Base-by-base conservation (phyloP, 2,329 filamentous ascomycete genomes). In the Bipolaris gigantea region DNA sequence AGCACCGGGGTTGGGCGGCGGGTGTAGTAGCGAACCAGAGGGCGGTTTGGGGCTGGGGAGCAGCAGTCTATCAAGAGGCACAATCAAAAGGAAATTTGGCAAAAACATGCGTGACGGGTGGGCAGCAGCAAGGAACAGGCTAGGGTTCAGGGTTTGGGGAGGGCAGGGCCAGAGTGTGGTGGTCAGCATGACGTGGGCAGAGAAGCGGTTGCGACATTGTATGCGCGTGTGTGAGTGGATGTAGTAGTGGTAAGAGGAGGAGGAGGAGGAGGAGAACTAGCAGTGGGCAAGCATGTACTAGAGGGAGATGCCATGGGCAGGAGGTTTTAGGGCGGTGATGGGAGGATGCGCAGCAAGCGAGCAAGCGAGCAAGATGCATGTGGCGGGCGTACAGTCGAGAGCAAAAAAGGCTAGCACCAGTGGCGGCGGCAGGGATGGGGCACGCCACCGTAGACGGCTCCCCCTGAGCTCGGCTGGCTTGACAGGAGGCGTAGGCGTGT, bases 381-480 rank as follows among this genome's bases (percentile, higher is more conserved):
- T 15, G 16, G 35, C 35, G 35, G 36, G 18, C 25, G 49, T 47
- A 40, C 50, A 54, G 48, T 52, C 45, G 40, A 48, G 46, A 41
- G 56, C 49, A 46, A 46, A 52, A 41, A 47, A 40, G 25, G 18
- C 40, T 41, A 55, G 39, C 39, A 46, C 54, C 44, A 34, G 43
- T 33, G 36, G 59, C 36, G 34, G 38, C 50, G 34, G 38, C 50
- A 50, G 46, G 44, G 10, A 30, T 30, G 27, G 27, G 44, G 55
- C 55, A 53, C 49, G 56, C 56, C 53, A 53, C 38, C 15, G 13
- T 36, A 19, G 32, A 33, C 48, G 47, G 53, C 52, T 38, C 47
- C 59, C 53, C 54, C 9, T 59, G 42, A 55, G 46, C 39, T 33
- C 32, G 38, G 43, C 33, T 23, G 43, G 32, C 16, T n/a, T 35